Conservation (phyloP, 768 basidiomycete species). For the Lactifluus pinguis region DNA sequence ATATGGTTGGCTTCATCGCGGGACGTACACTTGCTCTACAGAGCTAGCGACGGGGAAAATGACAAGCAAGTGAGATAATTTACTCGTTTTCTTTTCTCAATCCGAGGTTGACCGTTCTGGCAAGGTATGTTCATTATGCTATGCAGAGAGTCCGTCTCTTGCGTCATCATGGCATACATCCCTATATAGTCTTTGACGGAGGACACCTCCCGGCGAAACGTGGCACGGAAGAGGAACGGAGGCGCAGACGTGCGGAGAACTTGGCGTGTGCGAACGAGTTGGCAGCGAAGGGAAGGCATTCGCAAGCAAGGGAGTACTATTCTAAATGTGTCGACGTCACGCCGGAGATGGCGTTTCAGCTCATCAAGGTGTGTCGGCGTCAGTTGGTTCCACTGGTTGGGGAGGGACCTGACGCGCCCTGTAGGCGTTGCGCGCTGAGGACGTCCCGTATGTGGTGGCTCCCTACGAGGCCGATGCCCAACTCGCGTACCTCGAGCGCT, state of each 20-base stretch:
- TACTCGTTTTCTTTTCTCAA: background rate
- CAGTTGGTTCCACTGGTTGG: background rate
- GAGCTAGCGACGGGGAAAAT: slow-evolving; percentile 79
- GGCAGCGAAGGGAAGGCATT: slow-evolving; percentile 65
- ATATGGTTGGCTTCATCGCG: slow-evolving; percentile 91
- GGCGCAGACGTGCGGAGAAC: slow-evolving; percentile 66
- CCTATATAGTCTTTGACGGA: slow-evolving; percentile 94
- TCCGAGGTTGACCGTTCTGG: background rate
- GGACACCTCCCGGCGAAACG: slow-evolving; percentile 92
- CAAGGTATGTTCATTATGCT: slow-evolving; percentile 91
- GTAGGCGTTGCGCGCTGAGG: slow-evolving; percentile 79
- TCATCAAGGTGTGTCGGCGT: slow-evolving; percentile 69
- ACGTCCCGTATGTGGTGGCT: slow-evolving; percentile 80
- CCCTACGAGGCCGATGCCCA: slow-evolving; percentile 99
- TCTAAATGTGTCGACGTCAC: slow-evolving; percentile 92
- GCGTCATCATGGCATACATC: slow-evolving; percentile 73
- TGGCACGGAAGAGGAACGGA: slow-evolving; percentile 77
- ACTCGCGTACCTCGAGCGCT: slow-evolving; percentile 81
- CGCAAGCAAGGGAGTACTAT: slow-evolving; percentile 80
- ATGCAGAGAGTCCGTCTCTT: slow-evolving; percentile 89
- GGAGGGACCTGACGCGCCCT: background rate
- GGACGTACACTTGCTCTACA: slow-evolving; percentile 81
- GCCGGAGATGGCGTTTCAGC: slow-evolving; percentile 93
- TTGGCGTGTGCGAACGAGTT: slow-evolving; percentile 65
- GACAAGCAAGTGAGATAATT: slow-evolving; percentile 59